These are phyloP conservation scores for Erodium trifolium DNA, from an alignment of 441 rosid genomes.

Conservation along the genomic window DNA sequence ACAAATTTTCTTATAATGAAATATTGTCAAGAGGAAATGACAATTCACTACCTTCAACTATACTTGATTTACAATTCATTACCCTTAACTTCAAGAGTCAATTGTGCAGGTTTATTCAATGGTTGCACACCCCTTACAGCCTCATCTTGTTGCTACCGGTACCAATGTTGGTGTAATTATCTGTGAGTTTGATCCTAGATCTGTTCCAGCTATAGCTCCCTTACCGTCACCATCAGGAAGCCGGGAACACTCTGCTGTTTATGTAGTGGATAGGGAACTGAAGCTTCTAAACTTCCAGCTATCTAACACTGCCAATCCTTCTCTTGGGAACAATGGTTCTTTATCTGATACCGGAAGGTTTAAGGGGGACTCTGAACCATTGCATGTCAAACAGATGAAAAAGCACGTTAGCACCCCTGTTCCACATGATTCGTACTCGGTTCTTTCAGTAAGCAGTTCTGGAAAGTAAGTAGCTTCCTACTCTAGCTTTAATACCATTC, in stretches of 20 bases:
- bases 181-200: conserved; percentile 88
- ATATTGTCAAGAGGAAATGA: too few relatives aligned
- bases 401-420: conserved; percentile 88
- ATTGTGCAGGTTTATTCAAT: conserved; percentile 81
- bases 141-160: conserved; percentile 96
- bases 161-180: conserved; percentile 89
- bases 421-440: conserved; percentile 93
- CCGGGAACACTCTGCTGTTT: conserved; percentile 91
- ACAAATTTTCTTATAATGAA: too few relatives aligned
- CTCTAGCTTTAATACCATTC: conserved; percentile 8
- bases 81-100: conserved; percentile 16
- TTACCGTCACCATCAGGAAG: conserved; percentile 70
- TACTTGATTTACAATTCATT: too few relatives aligned
- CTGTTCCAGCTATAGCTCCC: conserved; percentile 89
- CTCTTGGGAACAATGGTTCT: conserved; percentile 88
- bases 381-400: conserved; percentile 79
- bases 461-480: conserved; percentile 63
- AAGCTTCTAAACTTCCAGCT: conserved; percentile 81
- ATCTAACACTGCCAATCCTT: conserved; percentile 64
- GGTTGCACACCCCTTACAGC: conserved; percentile 97
- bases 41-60: too few relatives aligned
- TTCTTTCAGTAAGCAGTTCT: conserved; percentile 92
- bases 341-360: conserved; percentile 70
- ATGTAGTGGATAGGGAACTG: conserved; percentile 79
- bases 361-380: conserved; percentile 70